phyloP scores from a whole-genome alignment of 1,284 basidiomycete species.

The Pterulicium gracile region DNA sequence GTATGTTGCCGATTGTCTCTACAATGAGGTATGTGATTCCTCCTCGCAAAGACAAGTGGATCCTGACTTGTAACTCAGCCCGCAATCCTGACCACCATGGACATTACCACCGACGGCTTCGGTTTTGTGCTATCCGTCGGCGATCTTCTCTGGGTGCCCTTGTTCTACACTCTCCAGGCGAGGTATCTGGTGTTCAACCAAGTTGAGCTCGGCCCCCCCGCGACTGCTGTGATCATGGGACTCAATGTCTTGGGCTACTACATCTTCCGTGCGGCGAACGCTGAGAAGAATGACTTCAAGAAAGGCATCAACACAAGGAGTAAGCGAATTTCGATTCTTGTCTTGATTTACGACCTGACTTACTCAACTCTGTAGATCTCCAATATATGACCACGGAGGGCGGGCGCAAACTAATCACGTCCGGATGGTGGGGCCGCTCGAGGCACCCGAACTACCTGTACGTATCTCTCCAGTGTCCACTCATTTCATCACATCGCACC shows the following conservation, averaged over 20 bases:
- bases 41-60: conserved; percentile 1
- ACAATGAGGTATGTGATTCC: conserved; percentile 63
- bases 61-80: conserved; percentile 28
- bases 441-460: conserved; percentile 91
- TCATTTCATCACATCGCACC: no score
- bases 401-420: conserved; percentile 86
- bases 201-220: conserved; percentile 62
- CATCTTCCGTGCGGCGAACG: conserved; percentile 86
- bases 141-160: conserved; percentile 92
- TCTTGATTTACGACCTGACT: neutral
- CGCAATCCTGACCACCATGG: conserved; percentile 91
- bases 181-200: conserved; percentile 88
- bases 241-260: conserved; percentile 78
- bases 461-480: conserved; percentile 22
- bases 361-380: no score
- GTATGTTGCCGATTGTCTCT: conserved; percentile 83
- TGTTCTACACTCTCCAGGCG: conserved; percentile 90
- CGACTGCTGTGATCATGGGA: conserved; percentile 49
- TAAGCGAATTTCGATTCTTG: conserved; percentile 19
- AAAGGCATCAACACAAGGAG: conserved; percentile 92
- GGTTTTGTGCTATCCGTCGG: conserved; percentile 98
- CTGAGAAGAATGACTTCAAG: conserved; percentile 94
- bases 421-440: conserved; percentile 95
- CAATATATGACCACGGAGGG: conserved; percentile 75
- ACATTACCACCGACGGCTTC: conserved; percentile 96